Percentiles rank a stretch among this genome's conserved stretches.
Evolutionary conservation across 1,284 basidiomycete genomes (phyloP).

Genomic region (Trichosporon ovoides): DNA sequence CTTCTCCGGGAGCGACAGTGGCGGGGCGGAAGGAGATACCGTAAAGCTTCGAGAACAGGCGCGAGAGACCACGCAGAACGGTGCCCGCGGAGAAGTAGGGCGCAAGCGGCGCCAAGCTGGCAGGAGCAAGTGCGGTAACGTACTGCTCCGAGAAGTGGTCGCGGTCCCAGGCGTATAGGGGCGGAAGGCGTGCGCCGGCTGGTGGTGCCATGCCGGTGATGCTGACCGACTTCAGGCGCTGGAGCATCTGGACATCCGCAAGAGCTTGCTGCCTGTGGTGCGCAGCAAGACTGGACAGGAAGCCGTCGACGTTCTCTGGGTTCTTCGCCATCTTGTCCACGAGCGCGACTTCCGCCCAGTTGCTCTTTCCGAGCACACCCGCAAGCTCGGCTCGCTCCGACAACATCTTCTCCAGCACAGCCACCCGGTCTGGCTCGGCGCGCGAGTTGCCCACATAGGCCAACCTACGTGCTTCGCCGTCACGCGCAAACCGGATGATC

Average conservation of each 20-base stretch:
- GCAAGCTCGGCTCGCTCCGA: constrained; percentile 71
- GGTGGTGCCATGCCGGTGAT: constrained; percentile 46
- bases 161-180: constrained; percentile 84
- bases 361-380: constrained; percentile 69
- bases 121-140: constrained; percentile 46
- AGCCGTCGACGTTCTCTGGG: constrained; percentile 80
- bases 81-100: constrained; percentile 70
- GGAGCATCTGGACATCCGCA: constrained; percentile 65
- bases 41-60: constrained; percentile 77
- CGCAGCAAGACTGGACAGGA: constrained; percentile 69
- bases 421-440: constrained; percentile 51
- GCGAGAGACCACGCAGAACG: constrained; percentile 77
- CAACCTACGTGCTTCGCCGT: constrained; percentile 71
- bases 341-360: constrained; percentile 76
- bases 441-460: constrained; percentile 68
- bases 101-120: constrained; percentile 59
- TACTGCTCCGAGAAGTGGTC: constrained; percentile 63
- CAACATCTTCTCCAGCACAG: constrained; percentile 69
- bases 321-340: constrained; percentile 92
- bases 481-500: constrained; percentile 79
- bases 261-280: constrained; percentile 70
- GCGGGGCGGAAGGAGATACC: constrained; percentile 71
- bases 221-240: constrained; percentile 66
- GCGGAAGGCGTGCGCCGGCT: constrained; percentile 53
- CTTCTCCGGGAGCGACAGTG: constrained; percentile 66